Base-by-base conservation (phyloP, 2,329 filamentous ascomycete species). In the Monosporascus cannonballus region DNA sequence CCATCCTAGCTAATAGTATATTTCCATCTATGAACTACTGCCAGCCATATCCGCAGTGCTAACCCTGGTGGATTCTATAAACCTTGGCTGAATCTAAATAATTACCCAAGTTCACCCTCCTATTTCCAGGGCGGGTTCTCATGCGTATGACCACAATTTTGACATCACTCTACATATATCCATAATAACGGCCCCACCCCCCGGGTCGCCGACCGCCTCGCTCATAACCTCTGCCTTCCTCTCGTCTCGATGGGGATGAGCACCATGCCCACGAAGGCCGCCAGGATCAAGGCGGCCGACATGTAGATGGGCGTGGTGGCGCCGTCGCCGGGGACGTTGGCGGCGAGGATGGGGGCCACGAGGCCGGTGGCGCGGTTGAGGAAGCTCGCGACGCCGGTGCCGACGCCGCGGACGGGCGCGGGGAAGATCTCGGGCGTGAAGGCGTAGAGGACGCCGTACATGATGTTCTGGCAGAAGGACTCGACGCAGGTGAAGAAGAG, bases 351-450 rank as follows among this genome's bases (percentile, higher is more conserved):
- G 0, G 87, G 87, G 0, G 87, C 87, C 61, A 84, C 74, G 11
- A 90, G 72, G 5, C 87, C 87, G 5, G 81, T 80, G 41, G 86
- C 64, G 38, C 87, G 75, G 67, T 90, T 90, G 55, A 90, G 68
- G 63, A 88, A 87, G 64, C 83, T 87, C 22, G 84, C 82, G 47
- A 90, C 85, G 42, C 87, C 87, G 0, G 83, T 87, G 6, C 86
- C 87, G 0, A 86, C 87, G 5, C 87, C 87, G 34, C 87, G 75
- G 22, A 86, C 81, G 1, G 86, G 85, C 0, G 86, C 84, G 0
- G 87, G 86, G 69, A 91, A 90, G 27, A 90, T 81, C 63, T 90
- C 87, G 0, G 87, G 87, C 0, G 87, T 90, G 65, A 89, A 90
- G 7, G 86, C 85, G 65, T 89, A 90, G 1, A 91, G 71, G 1